Evolutionary conservation across 225 moss, liverwort and hornwort species (phyloP), one percentile per base, ranked within the genome.

Genomic region (Polytrichum formosum): DNA sequence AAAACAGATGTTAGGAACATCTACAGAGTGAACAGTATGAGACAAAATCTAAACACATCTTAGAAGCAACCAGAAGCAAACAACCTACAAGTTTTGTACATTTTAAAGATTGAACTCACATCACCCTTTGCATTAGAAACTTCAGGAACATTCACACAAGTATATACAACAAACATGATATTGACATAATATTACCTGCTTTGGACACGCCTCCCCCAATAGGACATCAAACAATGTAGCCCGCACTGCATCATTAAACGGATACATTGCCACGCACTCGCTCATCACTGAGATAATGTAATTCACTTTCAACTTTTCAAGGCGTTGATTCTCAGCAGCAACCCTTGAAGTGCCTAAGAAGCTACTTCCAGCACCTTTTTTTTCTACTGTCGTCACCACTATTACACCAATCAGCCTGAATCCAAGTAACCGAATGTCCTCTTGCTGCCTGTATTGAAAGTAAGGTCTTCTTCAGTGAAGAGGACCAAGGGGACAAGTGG

Each of bases 161-260:
- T 46, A 46, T 6, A 8, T n/a, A 22, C 23, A 58, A 58, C 9
- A 58, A 58, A 21, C 2, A 6, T 20, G 58, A 23, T 58, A 20
- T 58, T 58, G 21, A 58, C 58, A 58, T 58, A 54, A 16, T 60
- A 35, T 20, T 75, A 92, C 92, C 92, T 92, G 90, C 81, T 90
- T 92, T 56, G 82, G 85, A 79, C 85, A 83, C 29, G 83, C 83
- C 81, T 85, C 90, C 29, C 92, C 92, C 83, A 92, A 63, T 58
- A 92, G 76, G 67, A 92, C 83, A 78, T 92, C 92, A 56, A 88
- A 92, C 56, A 92, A 68, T 31, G 92, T 88, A 28, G 85, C 85
- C 5, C 92, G 88, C 22, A 92, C 81, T 66, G 76, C 73, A 79
- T 92, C 90, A 23, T 70, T 90, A 72, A 92, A 92, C 10, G 88